Conservation (phyloP, 1,139 yeast genomes). For the Hyphopichia wangnamkhiaoensis region DNA sequence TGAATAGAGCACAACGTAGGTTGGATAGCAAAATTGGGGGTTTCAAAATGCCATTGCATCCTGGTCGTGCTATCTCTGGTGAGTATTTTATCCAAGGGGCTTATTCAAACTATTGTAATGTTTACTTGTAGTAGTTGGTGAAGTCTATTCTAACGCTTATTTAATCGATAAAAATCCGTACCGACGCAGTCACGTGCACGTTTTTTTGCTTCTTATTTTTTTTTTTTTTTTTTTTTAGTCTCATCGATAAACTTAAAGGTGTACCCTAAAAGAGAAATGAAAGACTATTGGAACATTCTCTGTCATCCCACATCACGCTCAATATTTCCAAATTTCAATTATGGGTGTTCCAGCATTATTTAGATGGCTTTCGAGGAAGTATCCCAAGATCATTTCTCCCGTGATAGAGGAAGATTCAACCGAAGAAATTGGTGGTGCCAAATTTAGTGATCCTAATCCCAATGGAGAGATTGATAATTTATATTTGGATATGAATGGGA, state of each 20-base stretch:
- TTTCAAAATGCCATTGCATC: too few species aligned
- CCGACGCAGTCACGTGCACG: background rate
- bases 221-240: background rate
- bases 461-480: constrained; percentile 94
- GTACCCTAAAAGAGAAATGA: background rate
- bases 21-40: too few species aligned
- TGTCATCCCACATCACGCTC: too few species aligned
- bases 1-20: too few species aligned
- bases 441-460: constrained; percentile 78
- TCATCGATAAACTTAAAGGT: background rate
- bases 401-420: constrained; percentile 75
- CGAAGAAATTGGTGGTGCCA: constrained; percentile 55
- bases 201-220: background rate
- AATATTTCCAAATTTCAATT: too few species aligned
- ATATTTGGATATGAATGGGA: constrained; percentile 95
- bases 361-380: constrained; percentile 91
- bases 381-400: constrained; percentile 91
- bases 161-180: too few species aligned
- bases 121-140: background rate
- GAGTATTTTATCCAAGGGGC: too few species aligned
- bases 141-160: too few species aligned
- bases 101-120: too few species aligned
- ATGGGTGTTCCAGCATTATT: constrained; percentile 95
- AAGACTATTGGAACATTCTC: too few species aligned
- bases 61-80: too few species aligned